A percentile compares a stretch with the other conserved stretches of the same genome.
Conservation (phyloP, 106 monocot species). For the Triglochin maritima region DNA sequence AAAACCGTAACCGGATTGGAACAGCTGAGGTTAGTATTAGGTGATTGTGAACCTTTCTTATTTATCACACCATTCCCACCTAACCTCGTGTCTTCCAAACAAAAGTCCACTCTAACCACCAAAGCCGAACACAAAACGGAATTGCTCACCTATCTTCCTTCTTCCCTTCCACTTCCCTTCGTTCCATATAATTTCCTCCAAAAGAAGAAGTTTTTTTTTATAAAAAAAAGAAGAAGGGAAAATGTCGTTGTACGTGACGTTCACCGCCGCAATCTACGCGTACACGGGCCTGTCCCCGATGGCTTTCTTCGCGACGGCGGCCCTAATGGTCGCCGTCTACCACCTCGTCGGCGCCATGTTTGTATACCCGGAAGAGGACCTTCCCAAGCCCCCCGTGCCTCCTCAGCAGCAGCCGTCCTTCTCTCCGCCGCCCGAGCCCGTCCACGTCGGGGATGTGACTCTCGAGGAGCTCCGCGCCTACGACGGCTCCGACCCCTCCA, state of each 20-base stretch:
- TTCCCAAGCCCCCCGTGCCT: background rate
- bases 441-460: conserved; percentile 57
- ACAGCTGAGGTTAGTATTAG: too few relatives aligned
- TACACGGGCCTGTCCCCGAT: conserved; percentile 69
- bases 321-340: conserved; percentile 66
- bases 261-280: conserved; percentile 36
- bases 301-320: conserved; percentile 66
- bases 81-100: too few relatives aligned
- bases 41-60: too few relatives aligned
- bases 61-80: too few relatives aligned
- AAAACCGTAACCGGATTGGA: too few relatives aligned
- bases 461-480: conserved; percentile 52
- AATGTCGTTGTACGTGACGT: conserved; percentile 27
- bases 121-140: too few relatives aligned
- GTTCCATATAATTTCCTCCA: too few relatives aligned
- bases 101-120: too few relatives aligned
- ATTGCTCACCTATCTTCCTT: too few relatives aligned
- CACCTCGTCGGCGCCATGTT: conserved; percentile 62
- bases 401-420: background rate
- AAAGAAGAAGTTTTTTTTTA: too few relatives aligned
- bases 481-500: conserved; percentile 57
- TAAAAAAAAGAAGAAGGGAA: too few relatives aligned
- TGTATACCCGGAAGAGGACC: conserved; percentile 38
- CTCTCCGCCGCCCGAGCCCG: conserved; percentile 24
- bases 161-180: too few relatives aligned